These are phyloP conservation scores for Cardamine chenopodiifolia DNA, from an alignment of 345 rosid genomes.

Conservation along the genomic window DNA sequence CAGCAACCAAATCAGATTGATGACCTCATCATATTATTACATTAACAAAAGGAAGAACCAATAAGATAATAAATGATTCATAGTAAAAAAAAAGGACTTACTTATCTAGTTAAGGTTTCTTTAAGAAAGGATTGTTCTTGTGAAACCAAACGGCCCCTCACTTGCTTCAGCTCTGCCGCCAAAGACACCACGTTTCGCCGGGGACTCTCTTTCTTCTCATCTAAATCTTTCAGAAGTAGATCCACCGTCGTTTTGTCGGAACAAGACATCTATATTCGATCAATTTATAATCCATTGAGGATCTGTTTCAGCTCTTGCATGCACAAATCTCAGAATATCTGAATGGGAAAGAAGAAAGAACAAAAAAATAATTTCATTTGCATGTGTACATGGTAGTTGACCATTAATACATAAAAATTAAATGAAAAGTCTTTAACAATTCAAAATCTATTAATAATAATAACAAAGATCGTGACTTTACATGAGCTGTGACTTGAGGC, in stretches of 20 bases:
- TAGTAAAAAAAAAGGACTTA: conserved; percentile 27
- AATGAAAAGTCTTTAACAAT: conserved; percentile 31
- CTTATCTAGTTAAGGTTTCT: conserved; percentile 77
- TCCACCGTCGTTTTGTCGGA: conserved; percentile 46
- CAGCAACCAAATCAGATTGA: not conserved
- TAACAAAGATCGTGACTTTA: conserved; percentile 32
- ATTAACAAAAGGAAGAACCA: conserved; percentile 14
- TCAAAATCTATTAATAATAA: not conserved
- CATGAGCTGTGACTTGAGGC: conserved; percentile 22
- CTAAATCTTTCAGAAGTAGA: conserved; percentile 78
- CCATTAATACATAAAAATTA: conserved; percentile 29
- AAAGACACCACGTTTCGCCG: conserved; percentile 77
- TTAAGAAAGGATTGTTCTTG: conserved; percentile 70
- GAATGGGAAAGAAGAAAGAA: not conserved
- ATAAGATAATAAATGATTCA: not conserved
- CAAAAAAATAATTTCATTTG: conserved; percentile 25
- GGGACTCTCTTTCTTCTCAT: conserved; percentile 88
- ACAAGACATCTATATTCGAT: conserved; percentile 47
- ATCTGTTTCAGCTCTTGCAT: conserved; percentile 21
- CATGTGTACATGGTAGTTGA: conserved; percentile 53
- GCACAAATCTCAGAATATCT: conserved; percentile 18
- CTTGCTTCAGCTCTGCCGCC: conserved; percentile 84
- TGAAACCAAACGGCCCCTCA: conserved; percentile 71
- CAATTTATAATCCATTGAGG: conserved; percentile 5
- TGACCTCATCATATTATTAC: conserved; percentile 45